Evolutionary conservation across 1,284 basidiomycete species (phyloP).

Genomic region (Apiotrichum gamsii): DNA sequence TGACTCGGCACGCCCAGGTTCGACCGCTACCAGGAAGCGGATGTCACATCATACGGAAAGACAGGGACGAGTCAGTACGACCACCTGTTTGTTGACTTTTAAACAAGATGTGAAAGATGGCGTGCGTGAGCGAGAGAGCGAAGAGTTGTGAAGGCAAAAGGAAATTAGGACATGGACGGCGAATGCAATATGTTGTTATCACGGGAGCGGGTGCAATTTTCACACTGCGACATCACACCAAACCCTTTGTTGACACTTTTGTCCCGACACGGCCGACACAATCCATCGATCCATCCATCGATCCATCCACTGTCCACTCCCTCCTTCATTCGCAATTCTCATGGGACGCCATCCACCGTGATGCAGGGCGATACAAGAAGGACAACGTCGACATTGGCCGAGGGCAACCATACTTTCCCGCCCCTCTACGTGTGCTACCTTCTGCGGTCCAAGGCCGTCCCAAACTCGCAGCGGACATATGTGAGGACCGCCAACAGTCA

Average conservation of each 20-base stretch:
- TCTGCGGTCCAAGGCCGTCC: constrained; percentile 60
- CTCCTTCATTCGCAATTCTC: too few relatives aligned
- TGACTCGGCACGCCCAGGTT: constrained; percentile 38
- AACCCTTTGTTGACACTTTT: too few relatives aligned
- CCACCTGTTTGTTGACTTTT: constrained; percentile 47
- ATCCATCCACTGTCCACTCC: too few relatives aligned
- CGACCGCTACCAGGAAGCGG: constrained; percentile 48
- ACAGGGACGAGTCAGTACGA: constrained; percentile 45
- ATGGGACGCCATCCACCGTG: too few relatives aligned
- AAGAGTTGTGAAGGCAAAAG: not conserved
- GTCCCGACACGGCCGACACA: too few relatives aligned
- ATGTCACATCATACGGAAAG: constrained; percentile 48
- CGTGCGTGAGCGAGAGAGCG: too few relatives aligned
- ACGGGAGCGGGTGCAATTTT: too few relatives aligned
- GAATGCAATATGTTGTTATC: too few relatives aligned
- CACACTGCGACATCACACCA: not conserved
- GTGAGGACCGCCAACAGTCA: constrained; percentile 33
- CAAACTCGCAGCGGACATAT: constrained; percentile 55
- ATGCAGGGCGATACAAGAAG: too few relatives aligned
- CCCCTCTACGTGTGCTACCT: constrained; percentile 85
- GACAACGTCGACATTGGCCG: constrained; percentile 45
- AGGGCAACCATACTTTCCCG: constrained; percentile 59
- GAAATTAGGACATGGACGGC: too few relatives aligned
- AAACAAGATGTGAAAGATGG: constrained; percentile 1
- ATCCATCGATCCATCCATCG: too few relatives aligned